Percentiles rank a stretch among this genome's conserved stretches.
phyloP scores from a whole-genome alignment of 352 stramenopile species.

The Heterotrichella gracilis region DNA sequence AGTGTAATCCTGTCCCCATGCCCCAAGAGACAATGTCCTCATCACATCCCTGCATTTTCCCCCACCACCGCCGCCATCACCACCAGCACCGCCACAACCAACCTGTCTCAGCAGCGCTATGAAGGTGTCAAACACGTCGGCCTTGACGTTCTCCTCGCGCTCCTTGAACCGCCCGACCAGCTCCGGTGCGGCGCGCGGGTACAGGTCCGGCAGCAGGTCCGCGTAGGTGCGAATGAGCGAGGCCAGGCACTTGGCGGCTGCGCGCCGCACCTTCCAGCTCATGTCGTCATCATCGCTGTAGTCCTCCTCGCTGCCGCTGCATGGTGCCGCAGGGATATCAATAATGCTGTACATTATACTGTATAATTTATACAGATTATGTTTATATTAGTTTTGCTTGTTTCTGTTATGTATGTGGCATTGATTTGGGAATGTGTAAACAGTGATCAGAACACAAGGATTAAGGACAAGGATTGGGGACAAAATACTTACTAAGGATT shows the following conservation, averaged over 20 bases:
- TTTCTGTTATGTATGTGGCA: too few relatives aligned
- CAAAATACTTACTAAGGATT: too few relatives aligned
- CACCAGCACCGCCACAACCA: slow-evolving; percentile 11
- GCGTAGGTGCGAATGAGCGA: slow-evolving; percentile 49
- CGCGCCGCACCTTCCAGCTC: slow-evolving; percentile 75
- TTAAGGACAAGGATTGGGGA: too few relatives aligned
- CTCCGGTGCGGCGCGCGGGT: slow-evolving; percentile 34
- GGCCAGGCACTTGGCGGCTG: slow-evolving; percentile 52
- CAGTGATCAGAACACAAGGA: too few relatives aligned
- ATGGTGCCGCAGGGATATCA: too few relatives aligned
- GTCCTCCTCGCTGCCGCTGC: slow-evolving; percentile 24
- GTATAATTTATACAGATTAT: too few relatives aligned
- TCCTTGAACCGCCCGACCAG: slow-evolving; percentile 63
- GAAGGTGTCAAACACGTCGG: slow-evolving; percentile 76
- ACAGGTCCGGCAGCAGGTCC: slow-evolving; percentile 43
- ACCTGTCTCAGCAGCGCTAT: slow-evolving; percentile 43
- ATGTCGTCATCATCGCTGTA: slow-evolving; percentile 35
- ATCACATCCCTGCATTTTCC: too few relatives aligned
- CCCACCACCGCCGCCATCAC: slow-evolving; percentile 25
- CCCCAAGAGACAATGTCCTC: too few relatives aligned
- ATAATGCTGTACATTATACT: too few relatives aligned
- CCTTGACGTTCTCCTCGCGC: slow-evolving; percentile 83
- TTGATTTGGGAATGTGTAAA: too few relatives aligned
- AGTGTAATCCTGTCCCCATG: too few relatives aligned
- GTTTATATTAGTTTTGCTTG: too few relatives aligned